A percentile compares a stretch with the other conserved stretches of the same genome.
Evolutionary conservation across 345 rosid genomes (phyloP).

Genomic region (Rhodamnia rubescens): DNA sequence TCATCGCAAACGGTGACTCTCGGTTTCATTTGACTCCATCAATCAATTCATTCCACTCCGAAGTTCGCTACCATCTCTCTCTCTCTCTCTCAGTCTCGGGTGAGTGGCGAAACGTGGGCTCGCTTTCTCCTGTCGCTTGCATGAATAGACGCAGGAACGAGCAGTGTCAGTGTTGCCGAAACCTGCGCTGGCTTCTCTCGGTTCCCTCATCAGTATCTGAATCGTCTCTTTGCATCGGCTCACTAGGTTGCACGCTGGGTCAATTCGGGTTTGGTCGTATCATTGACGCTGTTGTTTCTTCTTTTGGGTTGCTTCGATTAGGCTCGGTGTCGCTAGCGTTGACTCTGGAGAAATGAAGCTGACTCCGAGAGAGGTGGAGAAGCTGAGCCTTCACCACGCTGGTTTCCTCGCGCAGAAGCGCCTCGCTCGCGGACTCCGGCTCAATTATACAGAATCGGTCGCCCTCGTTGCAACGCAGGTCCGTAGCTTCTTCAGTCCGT

Average conservation of each 20-base stretch:
- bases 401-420: constrained; percentile 95
- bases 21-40: background rate
- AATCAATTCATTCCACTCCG: background rate
- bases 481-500: background rate
- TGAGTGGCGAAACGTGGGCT: background rate
- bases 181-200: background rate
- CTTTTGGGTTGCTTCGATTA: background rate
- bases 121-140: background rate
- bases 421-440: constrained; percentile 81
- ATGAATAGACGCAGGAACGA: background rate
- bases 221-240: background rate
- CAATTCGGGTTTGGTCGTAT: background rate
- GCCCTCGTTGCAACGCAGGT: constrained; percentile 95
- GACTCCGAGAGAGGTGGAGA: constrained; percentile 75
- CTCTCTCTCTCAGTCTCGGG: background rate
- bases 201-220: background rate
- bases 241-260: background rate
- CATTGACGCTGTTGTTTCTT: background rate
- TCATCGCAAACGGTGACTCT: background rate
- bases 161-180: background rate
- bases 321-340: background rate
- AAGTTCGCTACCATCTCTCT: background rate
- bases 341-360: constrained; percentile 45
- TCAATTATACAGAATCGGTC: constrained; percentile 76
- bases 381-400: constrained; percentile 69